Base-by-base conservation (phyloP, 495 filamentous ascomycete genomes). In the Recurvomyces mirabilis region DNA sequence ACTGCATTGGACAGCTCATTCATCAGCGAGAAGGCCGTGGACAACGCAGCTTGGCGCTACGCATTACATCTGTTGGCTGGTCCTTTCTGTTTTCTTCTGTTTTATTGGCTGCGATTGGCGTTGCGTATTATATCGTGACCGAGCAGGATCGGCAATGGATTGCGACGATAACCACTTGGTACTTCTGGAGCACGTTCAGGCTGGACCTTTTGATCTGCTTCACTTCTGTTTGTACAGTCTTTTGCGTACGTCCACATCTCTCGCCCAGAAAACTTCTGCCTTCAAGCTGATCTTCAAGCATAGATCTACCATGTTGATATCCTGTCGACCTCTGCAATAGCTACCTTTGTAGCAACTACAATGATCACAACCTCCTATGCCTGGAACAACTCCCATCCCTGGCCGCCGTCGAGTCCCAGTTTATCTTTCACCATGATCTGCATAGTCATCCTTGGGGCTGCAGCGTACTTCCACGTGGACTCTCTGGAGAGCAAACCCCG, bases 231-330 rank as follows among this genome's bases (percentile, higher is more conserved):
- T 59, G 50, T 51, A 50, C 53, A 24, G n/a, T 62, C 19, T 26
- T 45, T 23, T 40, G 48, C 7, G 58, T 60, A 47, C 54, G 58
- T 54, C n/a, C n/a, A n/a, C n/a, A n/a, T n/a, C n/a, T n/a, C n/a
- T n/a, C n/a, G n/a, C n/a, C n/a, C n/a, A n/a, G n/a, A n/a, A n/a
- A n/a, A n/a, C n/a, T n/a, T n/a, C n/a, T n/a, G n/a, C n/a, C n/a
- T n/a, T n/a, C n/a, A n/a, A n/a, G n/a, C n/a, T n/a, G n/a, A n/a
- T n/a, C n/a, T n/a, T n/a, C n/a, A n/a, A n/a, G n/a, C n/a, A n/a
- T n/a, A 56, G 53, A 42, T 54, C 17, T 32, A 26, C 21, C 49
- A 51, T 24, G 15, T 49, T 21, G 47, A 46, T 11, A 2, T 35
- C 15, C 29, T 48, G 29, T 43, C 49, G 10, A 50, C 38, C 15